Evolutionary conservation across 2,329 filamentous ascomycete species (phyloP), one percentile per base, ranked within the genome.

Genomic region (Daldinia sp.): DNA sequence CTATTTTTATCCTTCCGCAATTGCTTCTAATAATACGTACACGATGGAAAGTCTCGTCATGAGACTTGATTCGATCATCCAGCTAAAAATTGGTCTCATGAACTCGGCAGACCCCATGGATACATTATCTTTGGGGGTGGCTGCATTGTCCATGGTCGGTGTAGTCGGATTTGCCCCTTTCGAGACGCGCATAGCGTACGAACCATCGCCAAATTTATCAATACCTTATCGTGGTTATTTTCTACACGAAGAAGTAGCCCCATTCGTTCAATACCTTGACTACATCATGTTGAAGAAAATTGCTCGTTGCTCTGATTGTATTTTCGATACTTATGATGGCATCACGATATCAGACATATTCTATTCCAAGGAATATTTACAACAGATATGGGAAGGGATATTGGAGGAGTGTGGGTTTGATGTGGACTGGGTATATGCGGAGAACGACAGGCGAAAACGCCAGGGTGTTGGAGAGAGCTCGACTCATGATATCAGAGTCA

Each of bases 371-470:
- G 26, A 10, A 2, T 56, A 6, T 33, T 1, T 18, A 46, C 10
- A 46, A 54, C 1, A 55, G 33, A 46, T 72, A 53, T 73, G 68
- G 73, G 59, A 63, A 9, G 18, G 50, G 1, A 69, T 74, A 56
- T 15, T 73, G 13, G 48, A 60, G 48, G 65, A 70, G 1, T 37
- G 70, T 23, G 65, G 60, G 1, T 72, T 73, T 44, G 68, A 74
- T 41, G 54, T 68, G 0, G 37, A 26, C 2, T 73, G 70, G 72
- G 72, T 68, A 12, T 54, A 44, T 6, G n/a, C 60, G 15, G 72
- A 73, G 55, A 18, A 69, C 15, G 46, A 68, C 10, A 60, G 65
- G 51, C 67, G 72, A 33, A 56, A 53, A 41, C 60, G 62, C 4
- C 55, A 65, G 12, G 39, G 46, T 9, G 50, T 39, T 20, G 71